Percentiles rank a stretch among this genome's conserved stretches.
Evolutionary conservation across 2,329 filamentous ascomycete genomes (phyloP).

Genomic region (Aureobasidium zeae): DNA sequence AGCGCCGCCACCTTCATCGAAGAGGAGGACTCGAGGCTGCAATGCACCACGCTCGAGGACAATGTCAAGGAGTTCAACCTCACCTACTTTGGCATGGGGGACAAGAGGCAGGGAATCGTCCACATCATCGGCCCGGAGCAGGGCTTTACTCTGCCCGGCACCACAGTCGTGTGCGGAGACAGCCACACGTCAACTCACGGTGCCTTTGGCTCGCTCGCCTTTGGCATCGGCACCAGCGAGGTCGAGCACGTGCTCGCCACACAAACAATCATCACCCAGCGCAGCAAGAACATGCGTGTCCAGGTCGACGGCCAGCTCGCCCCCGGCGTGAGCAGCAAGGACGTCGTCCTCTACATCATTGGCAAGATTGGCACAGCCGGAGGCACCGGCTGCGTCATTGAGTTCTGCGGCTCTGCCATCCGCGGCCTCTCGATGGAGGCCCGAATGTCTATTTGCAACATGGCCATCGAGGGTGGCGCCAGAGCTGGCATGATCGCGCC

Average conservation of each 20-base stretch:
- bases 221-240: conserved; percentile 96
- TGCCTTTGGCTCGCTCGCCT: conserved; percentile 87
- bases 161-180: conserved; percentile 95
- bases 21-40: conserved; percentile 83
- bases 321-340: conserved; percentile 90
- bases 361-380: conserved; percentile 91
- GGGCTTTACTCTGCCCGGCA: conserved; percentile 94
- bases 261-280: conserved; percentile 86
- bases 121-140: conserved; percentile 98
- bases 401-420: conserved; percentile 94
- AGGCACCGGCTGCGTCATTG: conserved; percentile 88
- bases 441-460: conserved; percentile 98
- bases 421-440: conserved; percentile 83
- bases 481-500: conserved; percentile 95
- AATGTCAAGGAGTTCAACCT: conserved; percentile 95
- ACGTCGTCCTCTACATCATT: conserved; percentile 87
- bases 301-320: conserved; percentile 86
- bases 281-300: conserved; percentile 98
- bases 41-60: conserved; percentile 92
- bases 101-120: conserved; percentile 96
- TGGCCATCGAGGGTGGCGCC: conserved; percentile 95
- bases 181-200: conserved; percentile 97
- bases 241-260: conserved; percentile 97
- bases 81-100: conserved; percentile 92
- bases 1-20: conserved; percentile 90